phyloP scores from a whole-genome alignment of 306 rosid genomes.

The Prunus persica region DNA sequence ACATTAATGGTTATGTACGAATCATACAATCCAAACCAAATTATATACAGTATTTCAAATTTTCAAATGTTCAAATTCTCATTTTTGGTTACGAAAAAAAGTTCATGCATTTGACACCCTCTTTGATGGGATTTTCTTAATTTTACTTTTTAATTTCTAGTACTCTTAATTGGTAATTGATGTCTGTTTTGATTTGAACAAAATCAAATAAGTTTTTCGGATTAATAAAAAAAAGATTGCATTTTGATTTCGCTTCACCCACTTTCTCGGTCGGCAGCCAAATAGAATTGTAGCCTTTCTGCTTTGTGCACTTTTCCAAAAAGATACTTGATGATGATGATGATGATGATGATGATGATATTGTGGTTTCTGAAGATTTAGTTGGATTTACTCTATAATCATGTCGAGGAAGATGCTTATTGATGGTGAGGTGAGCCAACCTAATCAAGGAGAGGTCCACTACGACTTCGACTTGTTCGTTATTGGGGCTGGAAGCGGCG shows the following conservation, averaged over 20 bases:
- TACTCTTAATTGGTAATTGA: neutral
- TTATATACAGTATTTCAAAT: neutral
- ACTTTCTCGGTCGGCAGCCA: neutral
- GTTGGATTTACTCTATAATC: conserved; percentile 22
- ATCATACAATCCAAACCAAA: neutral
- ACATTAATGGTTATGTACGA: neutral
- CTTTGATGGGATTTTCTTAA: neutral
- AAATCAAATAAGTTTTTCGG: neutral
- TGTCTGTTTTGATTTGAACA: neutral
- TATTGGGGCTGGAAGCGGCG: conserved; percentile 98
- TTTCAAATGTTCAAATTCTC: neutral
- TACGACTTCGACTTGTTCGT: conserved; percentile 85
- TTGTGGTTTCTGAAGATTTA: conserved; percentile 14
- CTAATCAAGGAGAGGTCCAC: conserved; percentile 36
- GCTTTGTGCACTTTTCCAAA: neutral
- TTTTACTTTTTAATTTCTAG: neutral
- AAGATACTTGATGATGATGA: neutral
- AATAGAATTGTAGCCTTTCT: neutral
- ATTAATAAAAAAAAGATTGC: neutral
- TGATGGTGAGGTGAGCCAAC: conserved; percentile 51
- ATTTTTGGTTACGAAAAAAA: neutral
- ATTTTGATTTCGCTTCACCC: neutral
- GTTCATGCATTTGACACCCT: neutral
- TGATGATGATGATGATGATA: neutral
- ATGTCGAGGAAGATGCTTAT: conserved; percentile 92